phyloP scores from a whole-genome alignment of 257 asterid genomes.

The Petunia axillaris region DNA sequence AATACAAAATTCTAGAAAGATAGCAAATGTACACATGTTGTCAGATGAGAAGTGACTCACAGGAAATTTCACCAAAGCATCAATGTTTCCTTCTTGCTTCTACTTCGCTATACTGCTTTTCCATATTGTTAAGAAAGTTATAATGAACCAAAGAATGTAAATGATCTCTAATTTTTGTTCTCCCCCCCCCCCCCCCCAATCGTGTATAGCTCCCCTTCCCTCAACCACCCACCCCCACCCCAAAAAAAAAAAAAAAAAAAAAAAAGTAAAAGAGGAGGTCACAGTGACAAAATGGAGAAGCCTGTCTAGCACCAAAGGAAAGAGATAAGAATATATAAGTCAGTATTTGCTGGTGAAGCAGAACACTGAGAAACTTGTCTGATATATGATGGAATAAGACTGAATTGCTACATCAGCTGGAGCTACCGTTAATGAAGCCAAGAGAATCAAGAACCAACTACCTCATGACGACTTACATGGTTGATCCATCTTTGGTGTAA shows the following conservation, averaged over 20 bases:
- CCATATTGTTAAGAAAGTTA: background rate
- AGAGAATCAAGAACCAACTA: background rate
- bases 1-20: background rate
- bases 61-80: background rate
- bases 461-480: background rate
- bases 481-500: background rate
- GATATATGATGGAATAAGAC: background rate
- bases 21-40: background rate
- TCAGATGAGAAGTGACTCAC: background rate
- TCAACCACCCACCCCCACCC: background rate
- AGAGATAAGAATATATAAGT: background rate
- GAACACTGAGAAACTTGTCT: conserved; percentile 16
- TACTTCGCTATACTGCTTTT: background rate
- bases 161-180: background rate
- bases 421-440: background rate
- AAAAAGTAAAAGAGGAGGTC: background rate
- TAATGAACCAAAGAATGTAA: background rate
- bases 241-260: background rate
- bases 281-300: background rate
- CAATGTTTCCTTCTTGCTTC: background rate
- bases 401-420: background rate
- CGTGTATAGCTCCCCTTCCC: background rate
- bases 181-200: background rate
- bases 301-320: background rate
- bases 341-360: background rate